These are phyloP conservation scores for Cryptosporidium ryanae DNA, from an alignment of 169 alveolate genomes.

Conservation along the genomic window DNA sequence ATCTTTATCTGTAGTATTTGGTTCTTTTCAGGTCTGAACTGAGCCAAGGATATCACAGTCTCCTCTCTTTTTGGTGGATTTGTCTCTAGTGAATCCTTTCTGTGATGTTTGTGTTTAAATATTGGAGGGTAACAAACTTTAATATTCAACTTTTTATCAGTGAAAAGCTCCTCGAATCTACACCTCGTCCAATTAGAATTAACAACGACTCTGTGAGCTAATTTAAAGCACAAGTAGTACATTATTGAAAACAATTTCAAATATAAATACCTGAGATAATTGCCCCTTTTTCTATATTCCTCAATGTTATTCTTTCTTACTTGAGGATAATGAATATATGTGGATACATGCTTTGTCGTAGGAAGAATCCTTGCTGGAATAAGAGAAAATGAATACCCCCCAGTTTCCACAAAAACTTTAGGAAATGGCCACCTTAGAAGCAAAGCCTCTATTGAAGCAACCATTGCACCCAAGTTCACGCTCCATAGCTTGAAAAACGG, in stretches of 20 bases:
- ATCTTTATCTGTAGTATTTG: constrained; percentile 84
- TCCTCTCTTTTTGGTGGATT: constrained; percentile 38
- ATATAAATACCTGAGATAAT: constrained; percentile 20
- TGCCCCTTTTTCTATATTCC: not conserved
- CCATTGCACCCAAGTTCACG: constrained; percentile 25
- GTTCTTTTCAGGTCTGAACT: constrained; percentile 91
- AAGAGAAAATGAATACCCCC: constrained; percentile 57
- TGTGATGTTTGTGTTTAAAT: constrained; percentile 75
- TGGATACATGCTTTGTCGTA: constrained; percentile 40
- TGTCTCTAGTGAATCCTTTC: constrained; percentile 2
- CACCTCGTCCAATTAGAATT: constrained; percentile 90
- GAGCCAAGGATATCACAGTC: constrained; percentile 85
- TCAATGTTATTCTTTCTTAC: constrained; percentile 39
- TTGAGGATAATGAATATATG: constrained; percentile 73
- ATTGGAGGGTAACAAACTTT: constrained; percentile 88
- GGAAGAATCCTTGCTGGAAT: constrained; percentile 54
- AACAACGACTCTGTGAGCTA: constrained; percentile 39
- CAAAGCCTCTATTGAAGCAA: constrained; percentile 51
- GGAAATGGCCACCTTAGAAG: constrained; percentile 56
- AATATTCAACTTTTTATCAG: constrained; percentile 28
- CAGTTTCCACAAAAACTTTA: constrained; percentile 57
- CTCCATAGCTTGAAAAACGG: constrained; percentile 38
- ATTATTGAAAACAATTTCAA: constrained; percentile 25
- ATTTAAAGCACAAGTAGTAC: constrained; percentile 17
- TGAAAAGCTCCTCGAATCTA: constrained; percentile 84